phyloP scores from a whole-genome alignment of 768 basidiomycete genomes.

The Lyophyllum decastes region DNA sequence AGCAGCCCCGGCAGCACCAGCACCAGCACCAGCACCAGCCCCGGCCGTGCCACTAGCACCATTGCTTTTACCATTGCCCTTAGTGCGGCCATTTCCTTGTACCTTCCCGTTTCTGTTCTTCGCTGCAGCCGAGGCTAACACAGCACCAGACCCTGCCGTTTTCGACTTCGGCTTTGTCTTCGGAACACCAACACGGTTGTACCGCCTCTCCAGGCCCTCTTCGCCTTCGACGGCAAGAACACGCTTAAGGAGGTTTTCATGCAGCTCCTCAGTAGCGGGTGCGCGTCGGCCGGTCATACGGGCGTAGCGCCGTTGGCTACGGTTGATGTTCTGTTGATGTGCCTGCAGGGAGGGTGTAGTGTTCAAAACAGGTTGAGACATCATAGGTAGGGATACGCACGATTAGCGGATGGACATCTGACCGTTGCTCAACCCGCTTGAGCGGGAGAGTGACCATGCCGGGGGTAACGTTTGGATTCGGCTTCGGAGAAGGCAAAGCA shows the following conservation, averaged over 20 bases:
- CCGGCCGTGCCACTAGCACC: conserved; percentile 6
- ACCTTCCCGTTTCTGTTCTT: conserved; percentile 5
- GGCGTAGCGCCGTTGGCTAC: conserved; percentile 61
- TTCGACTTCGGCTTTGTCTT: conserved; percentile 13
- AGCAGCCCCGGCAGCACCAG: conserved; percentile 36
- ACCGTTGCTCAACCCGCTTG: conserved; percentile 35
- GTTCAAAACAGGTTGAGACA: background rate
- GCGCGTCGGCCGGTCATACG: conserved; percentile 63
- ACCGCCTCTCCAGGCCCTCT: conserved; percentile 36
- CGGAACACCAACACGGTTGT: conserved; percentile 31
- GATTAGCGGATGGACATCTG: conserved; percentile 35
- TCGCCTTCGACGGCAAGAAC: conserved; percentile 38
- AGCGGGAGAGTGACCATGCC: conserved; percentile 45
- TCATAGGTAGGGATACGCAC: conserved; percentile 25
- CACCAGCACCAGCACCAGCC: conserved; percentile 18
- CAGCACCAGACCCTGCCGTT: conserved; percentile 17
- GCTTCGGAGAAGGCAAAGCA: conserved; percentile 40
- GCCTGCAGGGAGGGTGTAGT: conserved; percentile 37
- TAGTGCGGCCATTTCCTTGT: background rate
- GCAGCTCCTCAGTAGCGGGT: conserved; percentile 50
- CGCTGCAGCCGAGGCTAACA: conserved; percentile 12
- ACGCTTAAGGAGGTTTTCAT: conserved; percentile 48
- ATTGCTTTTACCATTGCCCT: conserved; percentile 2
- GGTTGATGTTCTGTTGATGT: conserved; percentile 73
- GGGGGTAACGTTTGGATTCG: conserved; percentile 21